Conservation (phyloP, 768 basidiomycete species). For the Agrocybe chaxingu region DNA sequence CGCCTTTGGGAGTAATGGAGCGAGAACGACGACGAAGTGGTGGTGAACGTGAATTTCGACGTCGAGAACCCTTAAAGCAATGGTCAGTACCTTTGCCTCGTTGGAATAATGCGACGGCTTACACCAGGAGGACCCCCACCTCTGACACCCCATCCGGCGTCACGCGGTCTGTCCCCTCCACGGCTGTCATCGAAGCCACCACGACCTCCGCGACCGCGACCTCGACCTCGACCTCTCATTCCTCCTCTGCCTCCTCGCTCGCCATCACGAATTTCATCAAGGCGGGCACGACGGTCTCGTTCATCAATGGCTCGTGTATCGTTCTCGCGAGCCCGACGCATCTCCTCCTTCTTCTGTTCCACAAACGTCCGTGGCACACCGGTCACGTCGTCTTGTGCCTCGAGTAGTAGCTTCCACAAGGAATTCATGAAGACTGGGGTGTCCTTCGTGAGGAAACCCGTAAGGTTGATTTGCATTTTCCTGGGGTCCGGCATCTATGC, state of each 20-base stretch:
- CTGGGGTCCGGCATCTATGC: conserved; percentile 82
- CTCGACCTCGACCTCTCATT: conserved; percentile 52
- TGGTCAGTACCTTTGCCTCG: not conserved
- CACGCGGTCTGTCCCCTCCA: conserved; percentile 39
- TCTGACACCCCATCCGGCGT: conserved; percentile 68
- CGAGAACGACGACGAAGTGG: conserved; percentile 46
- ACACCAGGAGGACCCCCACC: conserved; percentile 47
- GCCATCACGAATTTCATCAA: conserved; percentile 68
- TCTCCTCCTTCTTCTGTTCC: conserved; percentile 89
- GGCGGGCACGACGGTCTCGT: conserved; percentile 61
- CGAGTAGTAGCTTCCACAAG: conserved; percentile 89
- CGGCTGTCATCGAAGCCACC: conserved; percentile 44
- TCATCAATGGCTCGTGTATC: conserved; percentile 68
- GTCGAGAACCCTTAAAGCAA: conserved; percentile 28
- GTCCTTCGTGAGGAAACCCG: conserved; percentile 87
- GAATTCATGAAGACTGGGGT: conserved; percentile 85
- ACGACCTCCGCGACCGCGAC: conserved; percentile 47
- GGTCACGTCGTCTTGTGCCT: conserved; percentile 85
- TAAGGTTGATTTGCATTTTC: conserved; percentile 94
- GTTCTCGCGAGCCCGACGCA: conserved; percentile 64
- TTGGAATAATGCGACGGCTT: conserved; percentile 7
- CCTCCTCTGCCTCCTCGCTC: conserved; percentile 51
- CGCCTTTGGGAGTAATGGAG: conserved; percentile 27
- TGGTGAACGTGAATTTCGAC: conserved; percentile 46
- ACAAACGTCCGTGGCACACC: conserved; percentile 90